phyloP scores from a whole-genome alignment of 768 basidiomycete species.

The Amanita inopinata region DNA sequence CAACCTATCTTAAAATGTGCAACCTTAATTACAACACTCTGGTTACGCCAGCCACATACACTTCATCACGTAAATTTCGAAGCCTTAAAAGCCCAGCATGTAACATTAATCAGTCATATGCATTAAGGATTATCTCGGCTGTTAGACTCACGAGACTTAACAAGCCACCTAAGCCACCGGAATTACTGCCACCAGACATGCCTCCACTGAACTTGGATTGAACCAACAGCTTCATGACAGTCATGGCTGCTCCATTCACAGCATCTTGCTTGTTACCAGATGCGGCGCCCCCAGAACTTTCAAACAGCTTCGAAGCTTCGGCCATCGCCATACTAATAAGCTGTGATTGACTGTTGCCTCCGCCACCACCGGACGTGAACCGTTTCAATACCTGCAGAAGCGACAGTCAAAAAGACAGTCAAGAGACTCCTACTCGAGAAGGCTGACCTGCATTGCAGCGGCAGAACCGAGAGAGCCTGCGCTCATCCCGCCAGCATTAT shows the following conservation, averaged over 20 bases:
- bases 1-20: neutral
- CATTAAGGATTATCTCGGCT: no score
- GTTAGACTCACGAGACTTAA: conserved; percentile 49
- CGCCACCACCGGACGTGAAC: conserved; percentile 48
- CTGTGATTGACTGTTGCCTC: conserved; percentile 45
- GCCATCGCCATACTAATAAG: conserved; percentile 84
- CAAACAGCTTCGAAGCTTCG: conserved; percentile 69
- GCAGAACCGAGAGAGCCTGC: conserved; percentile 65
- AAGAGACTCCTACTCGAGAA: no score
- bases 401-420: neutral
- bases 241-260: conserved; percentile 79
- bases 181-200: conserved; percentile 49
- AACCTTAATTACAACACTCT: no score
- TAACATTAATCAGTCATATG: no score
- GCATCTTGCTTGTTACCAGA: conserved; percentile 74
- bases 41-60: neutral
- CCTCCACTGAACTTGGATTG: conserved; percentile 49
- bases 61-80: conserved; percentile 17
- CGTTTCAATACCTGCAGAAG: conserved; percentile 46
- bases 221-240: conserved; percentile 74
- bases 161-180: conserved; percentile 58
- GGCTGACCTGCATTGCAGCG: conserved; percentile 59
- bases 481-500: conserved; percentile 38
- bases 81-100: conserved; percentile 15
- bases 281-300: conserved; percentile 52